Evolutionary conservation across 306 rosid species (phyloP).

Genomic region (Fagus crenata): DNA sequence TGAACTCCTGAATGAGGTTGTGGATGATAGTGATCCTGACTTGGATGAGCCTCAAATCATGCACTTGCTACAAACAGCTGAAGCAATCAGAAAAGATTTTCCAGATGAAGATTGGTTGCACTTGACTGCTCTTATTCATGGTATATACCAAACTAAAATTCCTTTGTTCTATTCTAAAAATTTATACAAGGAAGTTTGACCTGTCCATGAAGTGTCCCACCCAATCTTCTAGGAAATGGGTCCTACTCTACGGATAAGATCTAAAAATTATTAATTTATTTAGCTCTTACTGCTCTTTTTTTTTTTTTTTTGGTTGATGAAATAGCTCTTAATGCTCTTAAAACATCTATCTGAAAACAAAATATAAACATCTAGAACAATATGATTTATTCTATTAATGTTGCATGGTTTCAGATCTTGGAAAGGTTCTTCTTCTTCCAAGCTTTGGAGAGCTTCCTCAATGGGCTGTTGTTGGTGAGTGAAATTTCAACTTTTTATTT

Average conservation of each 20-base stretch:
- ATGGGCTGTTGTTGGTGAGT: slow-evolving; percentile 75
- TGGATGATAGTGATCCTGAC: slow-evolving; percentile 68
- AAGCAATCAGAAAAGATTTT: slow-evolving; percentile 54
- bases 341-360: neutral
- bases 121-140: slow-evolving; percentile 72
- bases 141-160: slow-evolving; percentile 18
- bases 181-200: neutral
- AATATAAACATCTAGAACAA: neutral
- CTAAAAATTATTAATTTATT: neutral
- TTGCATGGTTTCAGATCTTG: slow-evolving; percentile 51
- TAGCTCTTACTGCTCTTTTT: neutral
- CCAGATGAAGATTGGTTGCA: slow-evolving; percentile 66
- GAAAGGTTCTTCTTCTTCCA: slow-evolving; percentile 63
- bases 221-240: no score
- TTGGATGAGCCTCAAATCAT: slow-evolving; percentile 71
- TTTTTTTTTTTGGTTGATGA: no score
- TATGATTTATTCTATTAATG: neutral
- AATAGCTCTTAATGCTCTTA: neutral
- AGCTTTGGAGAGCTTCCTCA: slow-evolving; percentile 69
- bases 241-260: neutral
- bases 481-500: neutral
- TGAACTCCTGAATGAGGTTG: slow-evolving; percentile 55
- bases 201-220: no score
- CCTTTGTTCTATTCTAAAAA: neutral
- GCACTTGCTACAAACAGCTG: slow-evolving; percentile 63